Evolutionary conservation across 2,329 filamentous ascomycete species (phyloP).

Genomic region (Rosellinia necatrix): DNA sequence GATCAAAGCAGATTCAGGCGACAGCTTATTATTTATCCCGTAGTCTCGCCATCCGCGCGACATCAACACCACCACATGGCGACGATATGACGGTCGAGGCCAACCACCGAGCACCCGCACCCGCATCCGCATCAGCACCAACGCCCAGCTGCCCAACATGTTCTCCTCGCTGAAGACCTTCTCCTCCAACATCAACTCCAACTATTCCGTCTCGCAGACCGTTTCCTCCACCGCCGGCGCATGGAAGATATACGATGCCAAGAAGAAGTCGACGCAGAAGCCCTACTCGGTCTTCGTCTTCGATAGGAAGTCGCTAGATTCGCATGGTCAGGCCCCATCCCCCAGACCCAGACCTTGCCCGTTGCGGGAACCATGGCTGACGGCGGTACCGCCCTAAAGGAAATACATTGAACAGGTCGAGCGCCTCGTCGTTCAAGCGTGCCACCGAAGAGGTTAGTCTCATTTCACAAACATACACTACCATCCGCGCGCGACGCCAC

Average conservation of each 20-base stretch:
- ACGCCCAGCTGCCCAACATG: slow-evolving; percentile 60
- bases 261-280: slow-evolving; percentile 93
- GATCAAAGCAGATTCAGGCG: too few relatives aligned
- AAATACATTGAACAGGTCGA: slow-evolving; percentile 64
- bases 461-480: background rate
- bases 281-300: slow-evolving; percentile 92
- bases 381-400: slow-evolving; percentile 33
- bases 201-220: slow-evolving; percentile 81
- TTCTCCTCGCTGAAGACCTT: slow-evolving; percentile 96
- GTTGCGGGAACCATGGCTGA: background rate
- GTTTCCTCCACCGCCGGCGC: slow-evolving; percentile 83
- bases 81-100: slow-evolving; percentile 36
- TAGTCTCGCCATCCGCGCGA: too few relatives aligned
- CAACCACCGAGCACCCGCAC: slow-evolving; percentile 7
- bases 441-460: slow-evolving; percentile 74
- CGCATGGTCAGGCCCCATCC: slow-evolving; percentile 56
- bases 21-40: too few relatives aligned
- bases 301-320: slow-evolving; percentile 83
- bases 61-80: too few relatives aligned
- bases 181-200: slow-evolving; percentile 86
- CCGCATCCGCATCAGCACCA: slow-evolving; percentile 5
- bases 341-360: too few relatives aligned
- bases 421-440: slow-evolving; percentile 73
- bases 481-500: background rate
- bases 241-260: slow-evolving; percentile 97